phyloP scores from a whole-genome alignment of 1,284 basidiomycete genomes.

The Tilletia walkeri region DNA sequence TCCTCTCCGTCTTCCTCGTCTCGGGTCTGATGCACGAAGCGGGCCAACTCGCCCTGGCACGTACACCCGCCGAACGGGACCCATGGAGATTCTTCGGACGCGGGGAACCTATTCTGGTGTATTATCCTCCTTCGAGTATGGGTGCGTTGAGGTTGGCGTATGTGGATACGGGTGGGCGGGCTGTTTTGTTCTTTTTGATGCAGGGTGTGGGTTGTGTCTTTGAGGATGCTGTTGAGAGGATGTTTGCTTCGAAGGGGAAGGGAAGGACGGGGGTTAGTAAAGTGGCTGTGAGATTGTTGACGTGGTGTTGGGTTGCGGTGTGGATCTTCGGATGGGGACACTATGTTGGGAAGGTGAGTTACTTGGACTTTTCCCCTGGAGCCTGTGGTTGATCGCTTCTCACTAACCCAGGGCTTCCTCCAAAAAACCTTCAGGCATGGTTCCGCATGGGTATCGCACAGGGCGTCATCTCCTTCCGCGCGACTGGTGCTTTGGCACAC shows the following conservation, averaged over 20 bases:
- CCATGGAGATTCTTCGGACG: neutral
- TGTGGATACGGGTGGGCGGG: conserved; percentile 1
- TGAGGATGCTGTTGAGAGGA: neutral
- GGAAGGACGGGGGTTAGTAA: no score
- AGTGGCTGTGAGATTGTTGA: no score
- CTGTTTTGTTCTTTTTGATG: conserved; percentile 9
- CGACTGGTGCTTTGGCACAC: neutral
- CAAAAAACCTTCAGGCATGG: neutral
- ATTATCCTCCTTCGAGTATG: neutral
- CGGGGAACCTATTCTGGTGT: neutral
- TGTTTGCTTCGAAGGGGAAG: neutral
- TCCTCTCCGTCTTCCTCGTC: conserved; percentile 24
- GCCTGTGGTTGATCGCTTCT: neutral
- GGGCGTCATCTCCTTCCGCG: conserved; percentile 2
- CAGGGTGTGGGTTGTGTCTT: conserved; percentile 6
- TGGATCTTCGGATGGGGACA: conserved; percentile 17
- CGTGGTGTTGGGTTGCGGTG: neutral
- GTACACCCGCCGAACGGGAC: conserved; percentile 6
- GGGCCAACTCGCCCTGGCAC: conserved; percentile 23
- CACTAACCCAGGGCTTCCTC: neutral
- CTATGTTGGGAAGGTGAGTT: conserved; percentile 14
- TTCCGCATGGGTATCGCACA: conserved; percentile 14
- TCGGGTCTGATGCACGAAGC: conserved; percentile 31
- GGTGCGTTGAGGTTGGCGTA: conserved; percentile 1
- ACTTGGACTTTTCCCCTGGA: neutral